Base-by-base conservation (phyloP, 2,329 filamentous ascomycete species). In the Hyphodiscus sp. region DNA sequence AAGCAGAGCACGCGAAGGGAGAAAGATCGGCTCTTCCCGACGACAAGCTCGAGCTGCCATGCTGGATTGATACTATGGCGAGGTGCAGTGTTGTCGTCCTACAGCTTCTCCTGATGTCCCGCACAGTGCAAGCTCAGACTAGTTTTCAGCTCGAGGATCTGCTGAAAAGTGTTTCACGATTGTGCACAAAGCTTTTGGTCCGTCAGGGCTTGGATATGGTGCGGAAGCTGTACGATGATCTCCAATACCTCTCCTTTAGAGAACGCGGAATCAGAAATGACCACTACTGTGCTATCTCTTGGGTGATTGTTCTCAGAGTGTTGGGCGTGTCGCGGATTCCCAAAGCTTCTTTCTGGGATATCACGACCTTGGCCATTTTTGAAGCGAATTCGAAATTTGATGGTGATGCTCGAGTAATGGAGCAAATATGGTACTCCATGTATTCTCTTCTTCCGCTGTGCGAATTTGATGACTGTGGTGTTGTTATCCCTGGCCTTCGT, bases 381-480 rank as follows among this genome's bases (percentile, higher is more conserved):
- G 62, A 64, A 16, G 59, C 71, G 1, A 67, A 69, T 20, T 60
- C 69, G 1, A 66, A 68, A 2, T 69, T 70, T 20, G 53, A 63
- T 18, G 62, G 61, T 1, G 73, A 84, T 60, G 74, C 73, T 8
- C 69, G 70, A 16, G 62, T 67, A 1, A 74, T 85, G 48, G 84
- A 87, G 65, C 66, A 66, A 10, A 62, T 78, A 3, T 87, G 84
- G 84, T 72, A 75, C 52, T 71, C 70, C 19, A 69, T 85, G 65
- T 86, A 86, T 58, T 75, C 76, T 1, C 70, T 87, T 2, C 70
- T 87, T 8, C 83, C 84, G 1, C 69, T 87, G 0, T 72, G 73
- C 20, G 82, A 85, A 55, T 82, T 87, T 59, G 77, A 83, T 60
- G 71, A 74, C 49, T 61, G 65, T 13, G 84, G 84, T 0, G 66